Base-by-base conservation (phyloP, 1,284 basidiomycete species). In the Marasmius fiardii region DNA sequence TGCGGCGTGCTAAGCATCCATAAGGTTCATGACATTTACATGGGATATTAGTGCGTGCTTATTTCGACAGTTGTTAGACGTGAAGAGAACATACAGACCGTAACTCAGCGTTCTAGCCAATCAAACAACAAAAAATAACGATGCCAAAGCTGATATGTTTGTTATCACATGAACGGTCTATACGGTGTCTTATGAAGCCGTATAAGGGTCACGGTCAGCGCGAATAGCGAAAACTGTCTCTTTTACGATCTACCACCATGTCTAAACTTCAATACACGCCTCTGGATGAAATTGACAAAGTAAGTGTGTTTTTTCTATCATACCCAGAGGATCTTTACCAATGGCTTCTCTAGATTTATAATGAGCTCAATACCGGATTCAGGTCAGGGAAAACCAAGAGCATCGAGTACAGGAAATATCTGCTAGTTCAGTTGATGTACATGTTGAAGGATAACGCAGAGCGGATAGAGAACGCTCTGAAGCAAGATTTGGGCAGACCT, bases 341-440 rank as follows among this genome's bases (percentile, higher is more conserved):
- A n/a, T 4, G 37, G 7, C 8, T 20, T 41, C 37, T 14, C 12
- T 41, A 89, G 87, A 79, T 85, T 52, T 79, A 82, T 43, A 69
- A 70, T 18, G 71, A 75, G 49, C 68, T 88, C 35, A 74, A 73
- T 43, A 70, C 71, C 18, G 76, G 74, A 1, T 90, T 87, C 68
- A 69, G 69, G 43, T 73, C 79, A 2, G 85, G 87, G 18, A 88
- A 83, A 65, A 76, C 81, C 47, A 81, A 73, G 63, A 71, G 79
- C 14, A 72, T 90, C 51, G 76, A 74, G 14, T 87, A 79, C 63
- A 76, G 88, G 63, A 88, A 83, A 68, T 77, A 82, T 53, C 86
- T 88, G 67, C 74, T 91, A 11, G 75, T 83, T 3, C 79, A 86
- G 60, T 76, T 91, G 5, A 80, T 74, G 7, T 87, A 90, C 64